These are phyloP conservation scores for Viola odorata DNA, from an alignment of 345 rosid species.

Conservation along the genomic window DNA sequence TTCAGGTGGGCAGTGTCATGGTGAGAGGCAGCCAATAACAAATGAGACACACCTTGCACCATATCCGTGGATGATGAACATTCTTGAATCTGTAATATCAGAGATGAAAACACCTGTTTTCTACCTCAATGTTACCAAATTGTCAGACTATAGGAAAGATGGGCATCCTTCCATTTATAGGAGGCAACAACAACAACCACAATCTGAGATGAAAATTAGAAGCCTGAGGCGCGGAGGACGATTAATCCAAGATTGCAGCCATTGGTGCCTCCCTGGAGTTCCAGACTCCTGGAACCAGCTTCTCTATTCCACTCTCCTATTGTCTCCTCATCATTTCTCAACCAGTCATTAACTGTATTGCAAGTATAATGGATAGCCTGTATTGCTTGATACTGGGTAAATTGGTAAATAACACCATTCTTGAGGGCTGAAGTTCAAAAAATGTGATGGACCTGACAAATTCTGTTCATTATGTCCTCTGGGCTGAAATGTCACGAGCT, in stretches of 20 bases:
- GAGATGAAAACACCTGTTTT: conserved; percentile 67
- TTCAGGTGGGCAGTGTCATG: conserved; percentile 50
- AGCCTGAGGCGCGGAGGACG: conserved; percentile 16
- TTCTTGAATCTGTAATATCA: conserved; percentile 52
- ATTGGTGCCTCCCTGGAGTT: conserved; percentile 81
- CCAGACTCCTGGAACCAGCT: conserved; percentile 81
- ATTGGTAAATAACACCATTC: too few species aligned
- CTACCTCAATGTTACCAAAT: conserved; percentile 62
- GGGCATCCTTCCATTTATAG: conserved; percentile 72
- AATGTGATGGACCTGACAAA: too few species aligned
- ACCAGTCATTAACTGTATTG: neutral
- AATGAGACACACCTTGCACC: conserved; percentile 36
- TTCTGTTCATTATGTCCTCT: too few species aligned
- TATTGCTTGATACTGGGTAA: too few species aligned
- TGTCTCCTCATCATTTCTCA: conserved; percentile 27
- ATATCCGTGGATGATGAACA: conserved; percentile 72
- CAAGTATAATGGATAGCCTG: neutral
- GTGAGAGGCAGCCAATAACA: conserved; percentile 38
- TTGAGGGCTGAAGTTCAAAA: too few species aligned
- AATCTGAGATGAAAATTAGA: too few species aligned
- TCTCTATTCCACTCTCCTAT: conserved; percentile 47
- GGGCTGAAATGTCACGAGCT: too few species aligned
- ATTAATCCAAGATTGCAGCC: conserved; percentile 66
- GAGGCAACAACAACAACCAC: neutral
- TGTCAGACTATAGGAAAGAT: conserved; percentile 62